Base-by-base conservation (phyloP, 805 yeast genomes). In the Candida ovalis region DNA sequence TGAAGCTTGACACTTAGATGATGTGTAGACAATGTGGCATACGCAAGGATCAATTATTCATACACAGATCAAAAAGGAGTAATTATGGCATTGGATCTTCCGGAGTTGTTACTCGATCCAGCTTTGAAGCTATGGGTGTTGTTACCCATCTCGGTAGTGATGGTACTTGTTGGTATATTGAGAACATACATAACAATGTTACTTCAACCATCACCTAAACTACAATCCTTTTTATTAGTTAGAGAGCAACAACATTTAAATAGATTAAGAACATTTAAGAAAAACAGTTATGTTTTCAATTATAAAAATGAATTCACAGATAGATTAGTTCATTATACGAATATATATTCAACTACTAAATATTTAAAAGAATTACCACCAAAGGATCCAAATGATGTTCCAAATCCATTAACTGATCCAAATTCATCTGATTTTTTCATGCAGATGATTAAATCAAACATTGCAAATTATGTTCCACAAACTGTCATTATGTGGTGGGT, bases 401-500 rank as follows among this genome's bases (percentile, higher is more conserved):
- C 72, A 15, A 84, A 85, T 53, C 88, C 92, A 18, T 74, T 89
- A 42, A 67, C 80, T 1, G 96, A 88, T 58, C 84, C 95, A 3
- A 72, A 74, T 42, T 74, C 84, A 24, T 76, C 84, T 51, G 96
- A 90, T 47, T 80, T 83, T 21, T 70, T 94, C 75, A 74, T 84
- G 73, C 77, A 75, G 42, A 83, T 88, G 84, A 78, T 90, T 49
- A 89, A 89, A 62, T 84, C 85, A 8, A 91, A 89, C 62, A 70
- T 89, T 54, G 84, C 91, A 61, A 88, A 82, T 67, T 88, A 84
- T 63, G 78, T 90, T 18, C 97, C 98, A 1, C 98, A 94, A 69
- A 88, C 97, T 0, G 66, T 91, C 36, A 86, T 91, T 54, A 91
- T 94, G 97, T 89, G 90, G 61, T 94, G 97, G 96, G 92, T 92